Base-by-base conservation (phyloP, 257 asterid genomes). In the Ligustrum vulgare region DNA sequence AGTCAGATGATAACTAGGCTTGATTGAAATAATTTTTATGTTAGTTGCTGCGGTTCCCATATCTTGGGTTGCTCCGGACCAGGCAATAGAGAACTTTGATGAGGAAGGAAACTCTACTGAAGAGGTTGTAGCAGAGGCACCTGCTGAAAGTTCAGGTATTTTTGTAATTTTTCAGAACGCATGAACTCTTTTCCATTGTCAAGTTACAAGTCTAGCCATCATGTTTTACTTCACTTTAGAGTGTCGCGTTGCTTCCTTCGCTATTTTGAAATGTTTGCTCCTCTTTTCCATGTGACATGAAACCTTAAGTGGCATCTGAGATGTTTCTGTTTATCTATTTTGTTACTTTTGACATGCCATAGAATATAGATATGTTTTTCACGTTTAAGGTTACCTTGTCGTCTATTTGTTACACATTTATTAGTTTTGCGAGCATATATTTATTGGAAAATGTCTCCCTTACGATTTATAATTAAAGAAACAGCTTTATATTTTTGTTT, bases 101-200 rank as follows among this genome's bases (percentile, higher is more conserved):
- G 67, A 25, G 32, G 34, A 22, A 33, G 68, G 54, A 20, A 23
- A 11, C 18, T 22, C 33, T 22, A 13, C 47, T 45, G 8, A 20
- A n/a, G 67, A 72, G 36, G 72, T 36, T 13, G 60, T 33, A 20
- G 70, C 51, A 36, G 76, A 54, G 64, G 28, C 62, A 54, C 12
- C 64, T 54, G 64, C 31, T 8, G 28, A 54, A 70, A 67, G 33
- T 63, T 70, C 45, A 83, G 86, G 86, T 79, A 73, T 23, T 45
- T 12, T 32, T 58, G 32, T 22, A 8, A 51, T 18, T 51, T 51
- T 9, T 23, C 62, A 51, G 3, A 51, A 18, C 1, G 62, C 62
- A 6, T n/a, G n/a, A 51, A 16, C n/a, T 18, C 25, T 51, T 51
- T 51, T 51, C 62, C 18, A 51, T 51, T n/a, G 62, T 16, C 62